phyloP scores from a whole-genome alignment of 2,329 filamentous ascomycete species.

The Beauveria varroae region DNA sequence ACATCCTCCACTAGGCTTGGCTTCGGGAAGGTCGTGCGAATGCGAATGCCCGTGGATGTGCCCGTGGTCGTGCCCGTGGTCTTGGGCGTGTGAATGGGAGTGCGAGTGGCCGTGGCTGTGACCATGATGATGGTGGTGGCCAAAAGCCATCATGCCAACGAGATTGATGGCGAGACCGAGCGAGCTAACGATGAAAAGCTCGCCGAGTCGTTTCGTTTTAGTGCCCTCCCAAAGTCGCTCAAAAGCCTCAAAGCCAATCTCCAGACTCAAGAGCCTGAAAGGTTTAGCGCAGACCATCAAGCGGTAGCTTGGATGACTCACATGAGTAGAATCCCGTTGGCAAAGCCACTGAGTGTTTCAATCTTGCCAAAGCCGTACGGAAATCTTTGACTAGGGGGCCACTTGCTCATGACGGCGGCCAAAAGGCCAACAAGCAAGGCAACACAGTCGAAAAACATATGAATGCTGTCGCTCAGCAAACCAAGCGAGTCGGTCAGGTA shows the following conservation, averaged over 20 bases:
- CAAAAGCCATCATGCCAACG: slow-evolving; percentile 83
- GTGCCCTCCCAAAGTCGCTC: slow-evolving; percentile 79
- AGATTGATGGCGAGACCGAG: slow-evolving; percentile 85
- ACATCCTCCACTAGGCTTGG: slow-evolving; percentile 24
- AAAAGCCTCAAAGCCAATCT: slow-evolving; percentile 91
- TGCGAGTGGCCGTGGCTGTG: slow-evolving; percentile 30
- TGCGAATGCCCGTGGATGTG: slow-evolving; percentile 30
- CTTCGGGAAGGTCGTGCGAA: slow-evolving; percentile 31
- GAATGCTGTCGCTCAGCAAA: slow-evolving; percentile 93
- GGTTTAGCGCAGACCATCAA: neutral
- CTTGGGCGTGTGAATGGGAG: slow-evolving; percentile 33
- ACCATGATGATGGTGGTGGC: slow-evolving; percentile 50
- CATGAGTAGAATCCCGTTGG: slow-evolving; percentile 92
- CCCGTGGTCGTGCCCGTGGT: slow-evolving; percentile 33
- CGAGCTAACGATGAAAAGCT: slow-evolving; percentile 82
- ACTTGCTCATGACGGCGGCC: slow-evolving; percentile 92
- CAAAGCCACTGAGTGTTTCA: slow-evolving; percentile 91
- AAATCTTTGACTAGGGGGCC: slow-evolving; percentile 81
- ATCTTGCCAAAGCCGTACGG: slow-evolving; percentile 97
- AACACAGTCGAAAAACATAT: slow-evolving; percentile 99
- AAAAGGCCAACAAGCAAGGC: slow-evolving; percentile 84
- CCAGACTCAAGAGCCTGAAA: slow-evolving; percentile 76
- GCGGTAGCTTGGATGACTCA: slow-evolving; percentile 32
- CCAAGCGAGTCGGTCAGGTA: slow-evolving; percentile 89
- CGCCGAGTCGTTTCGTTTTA: slow-evolving; percentile 74